A percentile compares a stretch with the other conserved stretches of the same genome.
Conservation (phyloP, 805 yeast species). For the Saccharomycopsis synnaedendra region DNA sequence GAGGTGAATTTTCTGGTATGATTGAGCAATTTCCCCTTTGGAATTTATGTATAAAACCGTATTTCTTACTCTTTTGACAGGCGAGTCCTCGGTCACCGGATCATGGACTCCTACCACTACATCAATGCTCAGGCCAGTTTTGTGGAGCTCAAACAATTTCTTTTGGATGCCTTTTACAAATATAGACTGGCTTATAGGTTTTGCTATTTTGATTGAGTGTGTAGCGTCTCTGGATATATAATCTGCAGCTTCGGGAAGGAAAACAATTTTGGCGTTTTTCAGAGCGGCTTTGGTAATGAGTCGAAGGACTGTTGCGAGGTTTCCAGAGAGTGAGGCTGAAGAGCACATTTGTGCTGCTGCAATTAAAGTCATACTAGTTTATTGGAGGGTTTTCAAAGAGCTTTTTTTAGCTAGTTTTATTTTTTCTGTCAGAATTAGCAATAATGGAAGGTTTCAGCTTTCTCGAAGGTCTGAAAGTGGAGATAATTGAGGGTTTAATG, state of each 20-base stretch:
- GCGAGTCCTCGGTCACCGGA: not conserved
- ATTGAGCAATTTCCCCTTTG: constrained; percentile 50
- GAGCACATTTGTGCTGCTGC: constrained; percentile 88
- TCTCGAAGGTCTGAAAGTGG: no score
- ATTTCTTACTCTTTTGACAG: constrained; percentile 45
- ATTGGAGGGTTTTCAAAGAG: not conserved
- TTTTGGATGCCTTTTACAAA: constrained; percentile 33
- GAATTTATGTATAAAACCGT: constrained; percentile 60
- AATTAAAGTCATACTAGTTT: constrained; percentile 36
- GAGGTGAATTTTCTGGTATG: constrained; percentile 79
- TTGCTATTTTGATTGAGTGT: constrained; percentile 54
- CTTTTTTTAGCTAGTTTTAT: not conserved
- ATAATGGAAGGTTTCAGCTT: no score
- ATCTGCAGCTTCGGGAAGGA: constrained; percentile 91
- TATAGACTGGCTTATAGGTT: constrained; percentile 30
- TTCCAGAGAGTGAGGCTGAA: constrained; percentile 45
- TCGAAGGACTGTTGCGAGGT: constrained; percentile 45
- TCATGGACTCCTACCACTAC: constrained; percentile 81
- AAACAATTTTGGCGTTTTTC: constrained; percentile 53
- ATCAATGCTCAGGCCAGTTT: constrained; percentile 33
- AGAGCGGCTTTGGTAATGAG: constrained; percentile 56
- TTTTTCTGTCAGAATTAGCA: no score
- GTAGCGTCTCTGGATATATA: constrained; percentile 62
- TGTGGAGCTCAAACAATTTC: constrained; percentile 32
- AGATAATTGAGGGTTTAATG: no score